Conservation (phyloP, 768 basidiomycete species). For the Amyloporia xantha region DNA sequence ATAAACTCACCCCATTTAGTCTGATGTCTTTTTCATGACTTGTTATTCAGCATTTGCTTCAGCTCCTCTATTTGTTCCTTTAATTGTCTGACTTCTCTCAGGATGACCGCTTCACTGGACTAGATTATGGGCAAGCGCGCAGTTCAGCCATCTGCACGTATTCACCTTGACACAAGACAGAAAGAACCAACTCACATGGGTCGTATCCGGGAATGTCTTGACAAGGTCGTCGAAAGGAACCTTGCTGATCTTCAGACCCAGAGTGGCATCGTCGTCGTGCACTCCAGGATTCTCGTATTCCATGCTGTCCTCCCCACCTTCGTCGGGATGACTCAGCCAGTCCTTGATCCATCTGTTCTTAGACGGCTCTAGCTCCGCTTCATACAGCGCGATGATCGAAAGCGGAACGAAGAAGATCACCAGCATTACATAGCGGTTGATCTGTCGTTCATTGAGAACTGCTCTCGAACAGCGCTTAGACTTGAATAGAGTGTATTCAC, state of each 20-base stretch:
- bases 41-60: slow-evolving; percentile 24
- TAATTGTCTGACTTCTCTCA: slow-evolving; percentile 56
- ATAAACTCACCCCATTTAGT: no score
- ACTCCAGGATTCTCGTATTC: slow-evolving; percentile 54
- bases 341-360: slow-evolving; percentile 59
- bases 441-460: slow-evolving; percentile 28
- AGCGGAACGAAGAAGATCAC: slow-evolving; percentile 80
- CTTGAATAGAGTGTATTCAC: slow-evolving; percentile 23
- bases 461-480: neutral
- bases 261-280: slow-evolving; percentile 44
- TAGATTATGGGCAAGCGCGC: slow-evolving; percentile 27
- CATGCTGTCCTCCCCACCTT: slow-evolving; percentile 50
- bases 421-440: slow-evolving; percentile 77
- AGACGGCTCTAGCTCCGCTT: slow-evolving; percentile 45
- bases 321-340: slow-evolving; percentile 58
- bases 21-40: neutral
- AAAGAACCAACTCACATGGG: slow-evolving; percentile 42
- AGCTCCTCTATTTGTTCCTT: slow-evolving; percentile 36
- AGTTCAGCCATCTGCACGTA: neutral
- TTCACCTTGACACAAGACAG: neutral
- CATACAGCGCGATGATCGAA: slow-evolving; percentile 64
- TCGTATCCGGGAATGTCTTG: slow-evolving; percentile 66
- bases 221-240: slow-evolving; percentile 65
- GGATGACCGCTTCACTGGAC: slow-evolving; percentile 65
- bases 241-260: slow-evolving; percentile 60